Base-by-base conservation (phyloP, 768 basidiomycete species). In the Mycena olivaceomarginata region DNA sequence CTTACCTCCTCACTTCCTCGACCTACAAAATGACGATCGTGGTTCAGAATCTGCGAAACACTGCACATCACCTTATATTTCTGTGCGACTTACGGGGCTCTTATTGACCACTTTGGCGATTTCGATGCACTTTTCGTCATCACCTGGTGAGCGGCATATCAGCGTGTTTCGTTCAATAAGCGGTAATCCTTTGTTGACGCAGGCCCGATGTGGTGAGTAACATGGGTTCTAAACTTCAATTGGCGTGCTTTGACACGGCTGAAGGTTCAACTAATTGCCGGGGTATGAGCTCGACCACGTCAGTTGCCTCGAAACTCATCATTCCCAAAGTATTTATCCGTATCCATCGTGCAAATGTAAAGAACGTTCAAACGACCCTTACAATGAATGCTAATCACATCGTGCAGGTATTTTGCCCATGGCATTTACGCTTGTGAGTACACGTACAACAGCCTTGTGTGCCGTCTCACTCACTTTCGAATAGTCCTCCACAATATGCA, bases 81-180 rank as follows among this genome's bases (percentile, higher is more conserved):
- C 51, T 73, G 74, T 40, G 68, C 73, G 18, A 80, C 80, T 2
- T 82, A 82, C 63, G 45, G 62, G 22, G 70, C 69, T 40, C 75
- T 82, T 31, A 81, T 82, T 40, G 75, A 78, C 40, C 72, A 79
- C 66, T 82, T 81, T 41, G 82, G 82, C 15, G 70, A 81, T n/a
- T 40, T 74, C n/a, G 57, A 37, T n/a, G 67, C 56, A 53, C 64
- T 79, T 12, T 16, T 57, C 13, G 68, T 76, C 9, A 80, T 80
- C 10, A 65, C 68, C 39, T 81, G 80, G 80, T 78, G 63, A 57
- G 80, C 56, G 12, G 18, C 22, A 31, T 45, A 11, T 12, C 25
- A 39, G 39, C 43, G 46, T 75, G 43, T 64, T 48, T 22, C 16
- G 39, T 40, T 39, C 63, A 13, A 51, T 20, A 41, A n/a, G n/a